Base-by-base conservation (phyloP, 768 basidiomycete species). In the Russula vinacea region DNA sequence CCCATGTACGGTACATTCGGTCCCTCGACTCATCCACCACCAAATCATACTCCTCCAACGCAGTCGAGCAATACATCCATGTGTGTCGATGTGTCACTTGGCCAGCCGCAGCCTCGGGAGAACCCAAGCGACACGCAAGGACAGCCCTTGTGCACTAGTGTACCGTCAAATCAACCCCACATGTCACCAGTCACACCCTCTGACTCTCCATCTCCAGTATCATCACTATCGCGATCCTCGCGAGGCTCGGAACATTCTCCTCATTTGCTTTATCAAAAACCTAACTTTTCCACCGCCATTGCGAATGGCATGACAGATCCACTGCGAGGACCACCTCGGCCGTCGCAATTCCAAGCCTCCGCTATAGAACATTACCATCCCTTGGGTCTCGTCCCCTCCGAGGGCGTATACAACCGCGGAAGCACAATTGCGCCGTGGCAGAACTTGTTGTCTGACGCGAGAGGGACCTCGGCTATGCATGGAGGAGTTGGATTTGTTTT, bases 131-230 rank as follows among this genome's bases (percentile, higher is more conserved):
- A 52, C 22, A 33, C 29, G 2, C 62, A 51, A 11, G 57, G 56
- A 11, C 62, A 50, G 6, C 45, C 53, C 19, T 51, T 37, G 47
- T 40, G 40, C 40, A 39, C 57, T 50, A 26, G 35, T 44, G 39
- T 56, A 32, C 22, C 51, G 16, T 42, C 59, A 47, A 59, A 42
- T 47, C 53, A 55, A 53, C 10, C 44, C 37, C 58, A 50, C 24
- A 19, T 37, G 37, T 61, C 56, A n/a, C 60, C 45, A n/a, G 33
- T 56, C 32, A 60, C 66, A 3, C 56, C 62, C 9, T 56, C 65
- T 39, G 45, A 62, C 24, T 67, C 62, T 5, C 68, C 68, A 32
- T 68, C 68, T n/a, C 68, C 68, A 19, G 68, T 68, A 6, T 67
- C 68, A 22, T 63, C 65, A 26, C 35, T 67, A 5, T 67, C 68